phyloP scores from a whole-genome alignment of 108 stramenopile genomes.

The Pseudonitzschia pungens region DNA sequence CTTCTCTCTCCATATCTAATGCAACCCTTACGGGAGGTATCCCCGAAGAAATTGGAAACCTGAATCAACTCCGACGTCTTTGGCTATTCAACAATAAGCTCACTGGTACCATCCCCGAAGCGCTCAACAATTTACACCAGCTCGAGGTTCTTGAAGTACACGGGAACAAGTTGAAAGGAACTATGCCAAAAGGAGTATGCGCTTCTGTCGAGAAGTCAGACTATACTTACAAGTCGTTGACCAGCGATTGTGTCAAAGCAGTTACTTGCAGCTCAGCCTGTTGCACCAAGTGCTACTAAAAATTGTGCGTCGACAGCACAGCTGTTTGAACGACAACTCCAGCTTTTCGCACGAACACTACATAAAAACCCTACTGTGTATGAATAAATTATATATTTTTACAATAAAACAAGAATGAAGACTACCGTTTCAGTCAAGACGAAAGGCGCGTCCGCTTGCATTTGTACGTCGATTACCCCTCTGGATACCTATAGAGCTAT shows the following conservation, averaged over 20 bases:
- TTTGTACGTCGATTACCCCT: too few relatives aligned
- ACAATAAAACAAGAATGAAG: too few relatives aligned
- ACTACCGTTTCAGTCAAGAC: too few relatives aligned
- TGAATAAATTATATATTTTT: too few relatives aligned
- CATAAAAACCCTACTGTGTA: too few relatives aligned
- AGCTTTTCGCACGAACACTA: too few relatives aligned
- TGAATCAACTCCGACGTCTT: constrained; percentile 38
- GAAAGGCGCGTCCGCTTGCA: too few relatives aligned
- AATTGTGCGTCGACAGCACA: neutral
- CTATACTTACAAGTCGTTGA: constrained; percentile 44
- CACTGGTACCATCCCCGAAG: constrained; percentile 48
- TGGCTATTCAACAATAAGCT: constrained; percentile 59
- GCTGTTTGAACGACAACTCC: too few relatives aligned
- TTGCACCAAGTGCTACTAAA: constrained; percentile 38
- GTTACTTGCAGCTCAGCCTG: constrained; percentile 22
- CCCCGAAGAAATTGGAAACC: constrained; percentile 46
- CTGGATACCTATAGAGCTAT: too few relatives aligned
- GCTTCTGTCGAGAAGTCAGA: constrained; percentile 19
- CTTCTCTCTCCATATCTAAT: constrained; percentile 47
- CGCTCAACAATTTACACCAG: constrained; percentile 42
- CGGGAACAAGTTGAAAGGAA: constrained; percentile 55
- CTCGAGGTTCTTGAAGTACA: constrained; percentile 56
- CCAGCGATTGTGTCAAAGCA: constrained; percentile 22
- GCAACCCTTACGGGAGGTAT: constrained; percentile 41
- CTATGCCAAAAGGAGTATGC: constrained; percentile 50